These are phyloP conservation scores for Apodospora peruviana DNA, from an alignment of 495 filamentous ascomycete species.

Conservation along the genomic window DNA sequence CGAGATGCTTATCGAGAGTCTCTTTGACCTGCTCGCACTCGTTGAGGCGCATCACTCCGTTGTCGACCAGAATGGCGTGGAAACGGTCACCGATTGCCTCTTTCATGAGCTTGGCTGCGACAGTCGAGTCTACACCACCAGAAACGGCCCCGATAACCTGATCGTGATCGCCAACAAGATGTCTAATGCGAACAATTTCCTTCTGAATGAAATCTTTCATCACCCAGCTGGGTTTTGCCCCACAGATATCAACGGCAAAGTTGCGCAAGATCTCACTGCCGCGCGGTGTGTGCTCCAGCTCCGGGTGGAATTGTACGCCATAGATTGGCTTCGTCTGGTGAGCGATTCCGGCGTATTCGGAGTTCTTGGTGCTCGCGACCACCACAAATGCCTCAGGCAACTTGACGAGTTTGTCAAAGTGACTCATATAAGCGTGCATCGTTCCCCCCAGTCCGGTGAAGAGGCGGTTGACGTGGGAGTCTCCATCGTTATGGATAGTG, in stretches of 20 bases:
- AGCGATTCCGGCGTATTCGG: slow-evolving; percentile 72
- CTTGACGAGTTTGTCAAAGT: slow-evolving; percentile 73
- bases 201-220: slow-evolving; percentile 77
- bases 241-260: slow-evolving; percentile 77
- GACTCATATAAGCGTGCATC: slow-evolving; percentile 73
- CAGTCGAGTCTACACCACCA: slow-evolving; percentile 91
- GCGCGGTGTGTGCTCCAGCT: slow-evolving; percentile 60
- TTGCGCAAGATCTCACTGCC: slow-evolving; percentile 67
- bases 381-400: slow-evolving; percentile 66
- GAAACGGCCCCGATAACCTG: slow-evolving; percentile 83
- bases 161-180: slow-evolving; percentile 68
- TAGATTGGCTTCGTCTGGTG: slow-evolving; percentile 63
- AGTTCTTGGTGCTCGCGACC: slow-evolving; percentile 70
- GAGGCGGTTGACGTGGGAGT: slow-evolving; percentile 61
- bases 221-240: slow-evolving; percentile 67
- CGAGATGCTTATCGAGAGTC: slow-evolving; percentile 67
- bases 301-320: slow-evolving; percentile 83
- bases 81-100: slow-evolving; percentile 56
- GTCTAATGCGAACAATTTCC: slow-evolving; percentile 70
- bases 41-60: slow-evolving; percentile 79
- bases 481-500: slow-evolving; percentile 35
- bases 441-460: slow-evolving; percentile 64
- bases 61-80: slow-evolving; percentile 84
- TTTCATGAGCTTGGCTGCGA: slow-evolving; percentile 77
- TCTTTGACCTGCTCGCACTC: slow-evolving; percentile 77